Base-by-base conservation (phyloP, 805 yeast species). In the Priceomyces medius region DNA sequence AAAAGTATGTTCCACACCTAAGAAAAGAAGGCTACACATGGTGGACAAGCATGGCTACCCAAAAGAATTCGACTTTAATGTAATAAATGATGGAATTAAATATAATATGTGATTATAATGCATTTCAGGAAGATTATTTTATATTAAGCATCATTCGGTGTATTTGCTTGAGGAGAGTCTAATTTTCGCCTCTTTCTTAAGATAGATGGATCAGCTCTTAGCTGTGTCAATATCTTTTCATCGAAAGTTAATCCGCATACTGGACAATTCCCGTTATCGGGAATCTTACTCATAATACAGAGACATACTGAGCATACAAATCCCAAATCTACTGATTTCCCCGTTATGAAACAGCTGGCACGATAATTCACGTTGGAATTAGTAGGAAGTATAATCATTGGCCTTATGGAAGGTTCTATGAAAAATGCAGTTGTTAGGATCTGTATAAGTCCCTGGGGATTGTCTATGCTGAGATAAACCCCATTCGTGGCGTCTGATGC, bases 401-500 rank as follows among this genome's bases (percentile, higher is more conserved):
- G 76, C 43, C 97, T 72, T 24, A 91, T 66, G 10, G 85, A 75
- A 0, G 98, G 96, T 51, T 90, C 97, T 7, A 91, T 80, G 51
- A 87, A 82, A 63, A 85, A 81, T 2, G 96, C 93, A 3, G 95
- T 84, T 49, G 75, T 53, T 17, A 93, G 70, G 50, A 88, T 87
- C 57, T 91, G 97, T 2, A 90, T 78, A 32, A 93, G 65, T 0
- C 97, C 98, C 33, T 70, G 65, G 0, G 91, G 85, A 42, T 82
- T 76, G 2, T 73, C 74, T 17, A 91, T 74, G 42, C 71, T 73
- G 43, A 91, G 69, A 57, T 91, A 93, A 1, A 89, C 81, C 3
- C 99, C 99, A 50, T 83, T 79, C 0, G 99, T 91, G 7, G 96
- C 88, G 64, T 93, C 99, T 0, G 95, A 79, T 0, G 98, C 97